A percentile compares a stretch with the other conserved stretches of the same genome.
phyloP scores from a whole-genome alignment of 1,284 basidiomycete species.

The Wolfiporia cocos region DNA sequence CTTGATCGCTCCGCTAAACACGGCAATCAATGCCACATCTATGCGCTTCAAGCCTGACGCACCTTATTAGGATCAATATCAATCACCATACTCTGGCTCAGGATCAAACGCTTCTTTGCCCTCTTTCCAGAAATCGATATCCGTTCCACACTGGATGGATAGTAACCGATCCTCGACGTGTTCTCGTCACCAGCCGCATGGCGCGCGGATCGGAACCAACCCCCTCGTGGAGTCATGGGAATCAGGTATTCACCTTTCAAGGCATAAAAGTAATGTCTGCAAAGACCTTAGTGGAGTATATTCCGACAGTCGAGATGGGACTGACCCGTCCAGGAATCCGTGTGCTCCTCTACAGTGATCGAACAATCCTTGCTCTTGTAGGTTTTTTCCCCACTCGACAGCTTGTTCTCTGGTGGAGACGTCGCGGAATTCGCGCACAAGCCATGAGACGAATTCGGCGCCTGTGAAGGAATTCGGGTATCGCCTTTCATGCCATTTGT shows the following conservation, averaged over 20 bases:
- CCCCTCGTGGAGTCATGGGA: slow-evolving; percentile 56
- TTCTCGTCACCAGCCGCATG: slow-evolving; percentile 29
- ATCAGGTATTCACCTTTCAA: slow-evolving; percentile 72
- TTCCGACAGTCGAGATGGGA: slow-evolving; percentile 5
- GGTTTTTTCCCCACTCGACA: slow-evolving; percentile 68
- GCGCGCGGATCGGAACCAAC: slow-evolving; percentile 53
- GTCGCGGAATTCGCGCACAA: slow-evolving; percentile 81
- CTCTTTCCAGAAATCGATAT: slow-evolving; percentile 31
- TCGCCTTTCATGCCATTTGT: slow-evolving; percentile 65
- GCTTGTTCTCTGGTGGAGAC: slow-evolving; percentile 76
- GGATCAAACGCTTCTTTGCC: slow-evolving; percentile 61
- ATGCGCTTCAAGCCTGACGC: slow-evolving; percentile 5
- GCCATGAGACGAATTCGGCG: slow-evolving; percentile 82
- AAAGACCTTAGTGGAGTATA: slow-evolving; percentile 5
- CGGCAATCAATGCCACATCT: background rate
- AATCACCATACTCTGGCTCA: slow-evolving; percentile 84
- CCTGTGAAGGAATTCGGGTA: slow-evolving; percentile 84
- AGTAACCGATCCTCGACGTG: slow-evolving; percentile 28
- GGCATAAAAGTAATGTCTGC: slow-evolving; percentile 82
- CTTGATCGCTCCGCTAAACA: slow-evolving; percentile 72
- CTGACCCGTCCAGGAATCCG: slow-evolving; percentile 80
- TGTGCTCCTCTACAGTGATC: slow-evolving; percentile 77
- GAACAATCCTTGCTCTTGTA: slow-evolving; percentile 77
- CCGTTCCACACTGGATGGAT: slow-evolving; percentile 30
- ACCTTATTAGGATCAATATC: slow-evolving; percentile 81